Percentiles rank a stretch among this genome's conserved stretches.
These are phyloP conservation scores for Calonectria pauciramosa DNA, from an alignment of 2,329 filamentous ascomycete genomes.

Conservation along the genomic window DNA sequence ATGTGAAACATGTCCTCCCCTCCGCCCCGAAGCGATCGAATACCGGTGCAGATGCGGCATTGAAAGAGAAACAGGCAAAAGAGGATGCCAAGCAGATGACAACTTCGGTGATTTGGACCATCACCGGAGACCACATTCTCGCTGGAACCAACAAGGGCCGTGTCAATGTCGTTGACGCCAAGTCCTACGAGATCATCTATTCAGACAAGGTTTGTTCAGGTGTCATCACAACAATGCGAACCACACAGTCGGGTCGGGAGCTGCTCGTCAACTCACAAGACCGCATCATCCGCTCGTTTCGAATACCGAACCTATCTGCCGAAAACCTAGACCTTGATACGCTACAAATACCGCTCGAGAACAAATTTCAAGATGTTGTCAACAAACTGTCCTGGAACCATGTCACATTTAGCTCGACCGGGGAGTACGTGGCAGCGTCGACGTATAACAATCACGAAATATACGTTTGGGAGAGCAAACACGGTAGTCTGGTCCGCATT, in stretches of 20 bases:
- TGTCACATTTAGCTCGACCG: slow-evolving; percentile 92
- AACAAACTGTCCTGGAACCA: slow-evolving; percentile 97
- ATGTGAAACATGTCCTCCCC: slow-evolving; percentile 82
- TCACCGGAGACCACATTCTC: slow-evolving; percentile 88
- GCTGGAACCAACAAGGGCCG: slow-evolving; percentile 96
- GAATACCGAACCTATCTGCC: slow-evolving; percentile 82
- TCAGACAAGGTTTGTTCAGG: slow-evolving; percentile 90
- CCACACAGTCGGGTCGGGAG: slow-evolving; percentile 86
- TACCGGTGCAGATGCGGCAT: slow-evolving; percentile 76
- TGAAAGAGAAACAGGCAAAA: slow-evolving; percentile 86
- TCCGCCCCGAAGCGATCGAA: slow-evolving; percentile 84
- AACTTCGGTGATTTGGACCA: slow-evolving; percentile 91
- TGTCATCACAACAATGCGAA: slow-evolving; percentile 87
- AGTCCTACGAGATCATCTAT: slow-evolving; percentile 85
- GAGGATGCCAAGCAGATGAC: slow-evolving; percentile 97
- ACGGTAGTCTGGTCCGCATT: slow-evolving; percentile 95
- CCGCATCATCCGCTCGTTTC: slow-evolving; percentile 92
- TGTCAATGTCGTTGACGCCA: slow-evolving; percentile 93
- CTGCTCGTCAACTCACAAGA: slow-evolving; percentile 94
- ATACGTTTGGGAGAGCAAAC: slow-evolving; percentile 96
- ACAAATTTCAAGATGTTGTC: slow-evolving; percentile 98
- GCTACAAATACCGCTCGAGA: slow-evolving; percentile 91
- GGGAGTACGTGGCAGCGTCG: slow-evolving; percentile 95
- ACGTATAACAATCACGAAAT: slow-evolving; percentile 99
- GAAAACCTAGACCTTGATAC: slow-evolving; percentile 84